Evolutionary conservation across 176 grass and related monocot species (phyloP).

Genomic region (Calamus simplicifolius): DNA sequence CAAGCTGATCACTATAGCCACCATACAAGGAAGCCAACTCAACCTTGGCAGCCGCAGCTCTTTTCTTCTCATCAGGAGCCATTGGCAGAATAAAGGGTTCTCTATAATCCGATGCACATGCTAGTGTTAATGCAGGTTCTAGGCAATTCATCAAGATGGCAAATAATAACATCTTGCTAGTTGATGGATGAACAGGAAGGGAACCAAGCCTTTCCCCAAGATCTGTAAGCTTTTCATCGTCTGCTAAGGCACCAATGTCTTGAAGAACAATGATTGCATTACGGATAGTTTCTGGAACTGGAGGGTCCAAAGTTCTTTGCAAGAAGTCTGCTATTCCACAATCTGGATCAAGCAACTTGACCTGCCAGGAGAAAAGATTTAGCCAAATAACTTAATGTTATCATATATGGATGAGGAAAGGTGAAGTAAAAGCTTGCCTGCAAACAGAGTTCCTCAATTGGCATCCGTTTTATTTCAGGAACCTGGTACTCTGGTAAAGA

Average conservation of each 20-base stretch:
- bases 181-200: slow-evolving; percentile 86
- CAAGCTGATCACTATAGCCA: slow-evolving; percentile 82
- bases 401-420: neutral
- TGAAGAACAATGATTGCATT: slow-evolving; percentile 80
- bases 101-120: slow-evolving; percentile 69
- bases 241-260: slow-evolving; percentile 82
- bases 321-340: slow-evolving; percentile 69
- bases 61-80: slow-evolving; percentile 57
- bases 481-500: slow-evolving; percentile 73
- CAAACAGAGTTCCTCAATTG: slow-evolving; percentile 92
- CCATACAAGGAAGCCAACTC: slow-evolving; percentile 90
- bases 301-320: slow-evolving; percentile 85
- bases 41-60: slow-evolving; percentile 48
- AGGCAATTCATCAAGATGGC: slow-evolving; percentile 92
- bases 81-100: slow-evolving; percentile 76
- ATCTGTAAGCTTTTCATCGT: slow-evolving; percentile 67
- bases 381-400: neutral
- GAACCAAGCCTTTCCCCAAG: slow-evolving; percentile 80
- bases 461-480: slow-evolving; percentile 97
- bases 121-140: slow-evolving; percentile 86
- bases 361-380: slow-evolving; percentile 30
- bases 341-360: slow-evolving; percentile 78
- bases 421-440: slow-evolving; percentile 37
- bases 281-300: slow-evolving; percentile 56
- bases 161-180: slow-evolving; percentile 94